phyloP scores from a whole-genome alignment of 2,329 filamentous ascomycete genomes.

The Epichloe festucae region DNA sequence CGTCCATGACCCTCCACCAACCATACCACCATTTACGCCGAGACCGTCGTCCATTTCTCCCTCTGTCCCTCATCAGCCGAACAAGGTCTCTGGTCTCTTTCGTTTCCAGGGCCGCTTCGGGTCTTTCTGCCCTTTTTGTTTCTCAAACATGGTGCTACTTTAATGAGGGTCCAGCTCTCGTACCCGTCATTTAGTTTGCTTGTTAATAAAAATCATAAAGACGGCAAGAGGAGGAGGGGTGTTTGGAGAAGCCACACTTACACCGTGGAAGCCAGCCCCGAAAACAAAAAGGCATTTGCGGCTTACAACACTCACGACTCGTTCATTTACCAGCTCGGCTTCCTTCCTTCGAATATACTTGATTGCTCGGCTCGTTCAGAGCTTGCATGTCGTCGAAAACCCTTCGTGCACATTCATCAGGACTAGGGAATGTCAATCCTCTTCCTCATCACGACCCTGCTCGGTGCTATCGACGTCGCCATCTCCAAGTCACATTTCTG shows the following conservation, averaged over 20 bases:
- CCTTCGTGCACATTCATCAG: neutral
- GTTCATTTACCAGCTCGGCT: neutral
- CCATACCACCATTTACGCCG: conserved; percentile 8
- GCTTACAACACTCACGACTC: neutral
- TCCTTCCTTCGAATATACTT: neutral
- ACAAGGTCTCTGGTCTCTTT: conserved; percentile 8
- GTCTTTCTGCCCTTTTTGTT: conserved; percentile 7
- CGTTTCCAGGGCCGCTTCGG: conserved; percentile 6
- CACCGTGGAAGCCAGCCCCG: neutral
- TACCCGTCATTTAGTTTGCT: conserved; percentile 1
- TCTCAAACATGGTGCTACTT: conserved; percentile 14
- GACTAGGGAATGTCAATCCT: neutral
- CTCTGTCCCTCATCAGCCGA: conserved; percentile 11
- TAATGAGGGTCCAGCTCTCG: conserved; percentile 4
- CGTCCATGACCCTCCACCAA: conserved; percentile 10
- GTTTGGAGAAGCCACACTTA: conserved; percentile 4
- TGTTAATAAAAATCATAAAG: neutral
- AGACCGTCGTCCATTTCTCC: conserved; percentile 10
- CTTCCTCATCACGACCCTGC: neutral
- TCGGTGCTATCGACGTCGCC: conserved; percentile 6
- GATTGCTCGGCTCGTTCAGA: neutral
- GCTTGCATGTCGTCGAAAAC: neutral
- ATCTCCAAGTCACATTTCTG: conserved; percentile 1
- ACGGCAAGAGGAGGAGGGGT: conserved; percentile 3
- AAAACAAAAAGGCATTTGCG: neutral